Evolutionary conservation across 2,329 filamentous ascomycete genomes (phyloP).

Genomic region (Monosporascus sp.): DNA sequence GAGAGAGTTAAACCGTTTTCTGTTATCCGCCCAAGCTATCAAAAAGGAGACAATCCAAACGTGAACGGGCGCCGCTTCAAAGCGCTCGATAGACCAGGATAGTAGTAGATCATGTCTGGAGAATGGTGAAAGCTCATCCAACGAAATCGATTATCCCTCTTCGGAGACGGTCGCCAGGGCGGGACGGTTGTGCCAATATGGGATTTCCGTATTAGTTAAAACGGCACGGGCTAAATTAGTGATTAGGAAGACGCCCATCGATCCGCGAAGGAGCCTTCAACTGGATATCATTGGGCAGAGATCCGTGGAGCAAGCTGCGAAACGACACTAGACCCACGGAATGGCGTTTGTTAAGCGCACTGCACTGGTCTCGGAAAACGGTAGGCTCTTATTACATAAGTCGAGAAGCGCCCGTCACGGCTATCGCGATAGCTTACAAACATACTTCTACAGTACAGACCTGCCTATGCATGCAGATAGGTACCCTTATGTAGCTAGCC

Average conservation of each 20-base stretch:
- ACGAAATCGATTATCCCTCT: not conserved
- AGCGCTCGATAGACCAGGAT: not conserved
- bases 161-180: not conserved
- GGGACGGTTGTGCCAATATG: not conserved
- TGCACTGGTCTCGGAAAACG: constrained; percentile 9
- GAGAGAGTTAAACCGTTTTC: too few relatives aligned
- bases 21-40: not conserved
- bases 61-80: too few relatives aligned
- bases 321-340: constrained; percentile 13
- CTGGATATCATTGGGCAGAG: not conserved
- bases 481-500: not conserved
- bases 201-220: not conserved
- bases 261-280: not conserved
- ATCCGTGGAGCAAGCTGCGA: constrained; percentile 1
- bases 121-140: not conserved
- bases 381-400: constrained; percentile 6
- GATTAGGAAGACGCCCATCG: not conserved
- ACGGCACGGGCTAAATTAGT: not conserved
- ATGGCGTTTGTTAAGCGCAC: constrained; percentile 9
- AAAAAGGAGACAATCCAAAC: not conserved
- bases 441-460: not conserved
- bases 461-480: not conserved
- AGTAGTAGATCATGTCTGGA: not conserved
- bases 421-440: constrained; percentile 9
- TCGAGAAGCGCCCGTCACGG: constrained; percentile 14